Evolutionary conservation across 768 basidiomycete genomes (phyloP).

Genomic region (Tricholoma flavovirens): DNA sequence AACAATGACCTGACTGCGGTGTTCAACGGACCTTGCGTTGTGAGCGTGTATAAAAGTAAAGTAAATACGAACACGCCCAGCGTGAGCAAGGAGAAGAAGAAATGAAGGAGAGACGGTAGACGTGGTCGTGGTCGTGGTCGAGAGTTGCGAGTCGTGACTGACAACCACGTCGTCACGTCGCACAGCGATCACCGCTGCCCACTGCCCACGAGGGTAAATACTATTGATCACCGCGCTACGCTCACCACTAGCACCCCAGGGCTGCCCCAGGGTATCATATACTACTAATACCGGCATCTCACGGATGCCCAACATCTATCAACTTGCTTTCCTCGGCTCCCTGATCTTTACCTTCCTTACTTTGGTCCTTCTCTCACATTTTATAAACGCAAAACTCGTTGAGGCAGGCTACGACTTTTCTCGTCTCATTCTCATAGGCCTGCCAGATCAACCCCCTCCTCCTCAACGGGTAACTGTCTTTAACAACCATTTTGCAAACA

Average conservation of each 20-base stretch:
- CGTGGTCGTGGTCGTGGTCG: background rate
- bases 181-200: too few relatives aligned
- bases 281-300: background rate
- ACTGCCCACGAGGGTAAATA: too few relatives aligned
- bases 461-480: background rate
- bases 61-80: conserved; percentile 15
- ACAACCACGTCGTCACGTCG: too few relatives aligned
- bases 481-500: background rate
- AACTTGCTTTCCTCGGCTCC: conserved; percentile 50
- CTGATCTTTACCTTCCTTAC: conserved; percentile 40
- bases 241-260: background rate
- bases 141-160: background rate
- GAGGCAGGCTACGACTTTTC: conserved; percentile 54
- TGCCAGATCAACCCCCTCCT: conserved; percentile 27
- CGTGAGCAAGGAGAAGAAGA: conserved; percentile 12
- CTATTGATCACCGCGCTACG: too few relatives aligned
- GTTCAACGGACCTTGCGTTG: conserved; percentile 19
- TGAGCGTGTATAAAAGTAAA: conserved; percentile 12
- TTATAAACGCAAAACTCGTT: conserved; percentile 37
- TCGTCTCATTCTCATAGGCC: conserved; percentile 58
- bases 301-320: conserved; percentile 52
- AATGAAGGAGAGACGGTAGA: conserved; percentile 17
- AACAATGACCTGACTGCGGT: conserved; percentile 13
- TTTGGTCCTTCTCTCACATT: conserved; percentile 42
- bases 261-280: background rate